Percentiles rank a stretch among this genome's conserved stretches.
phyloP scores from a whole-genome alignment of 257 asterid genomes.

The Leonotis leonurus region DNA sequence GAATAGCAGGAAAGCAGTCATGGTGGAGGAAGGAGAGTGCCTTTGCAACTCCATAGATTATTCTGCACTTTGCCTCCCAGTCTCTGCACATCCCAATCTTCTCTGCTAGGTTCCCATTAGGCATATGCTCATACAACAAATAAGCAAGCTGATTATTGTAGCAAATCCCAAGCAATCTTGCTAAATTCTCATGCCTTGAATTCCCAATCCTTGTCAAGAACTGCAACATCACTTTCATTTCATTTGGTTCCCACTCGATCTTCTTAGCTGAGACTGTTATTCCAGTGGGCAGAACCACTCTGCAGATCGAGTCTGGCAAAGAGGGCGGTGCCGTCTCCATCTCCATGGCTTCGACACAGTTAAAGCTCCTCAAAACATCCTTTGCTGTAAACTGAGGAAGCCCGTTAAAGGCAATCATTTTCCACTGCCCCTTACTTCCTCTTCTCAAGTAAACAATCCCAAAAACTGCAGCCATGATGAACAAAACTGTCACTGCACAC shows the following conservation, averaged over 20 bases:
- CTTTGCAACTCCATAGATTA: constrained; percentile 55
- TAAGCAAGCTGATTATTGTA: constrained; percentile 58
- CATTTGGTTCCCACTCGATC: constrained; percentile 57
- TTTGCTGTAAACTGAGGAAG: constrained; percentile 71
- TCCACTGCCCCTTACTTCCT: constrained; percentile 52
- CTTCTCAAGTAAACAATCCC: constrained; percentile 49
- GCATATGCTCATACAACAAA: constrained; percentile 68
- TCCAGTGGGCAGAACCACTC: constrained; percentile 82
- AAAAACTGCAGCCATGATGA: constrained; percentile 40
- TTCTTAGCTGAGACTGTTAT: constrained; percentile 67
- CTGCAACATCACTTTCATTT: constrained; percentile 31
- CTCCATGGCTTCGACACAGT: constrained; percentile 29
- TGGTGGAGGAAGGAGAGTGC: constrained; percentile 81
- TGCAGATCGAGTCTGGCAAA: constrained; percentile 39
- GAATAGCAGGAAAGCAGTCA: constrained; percentile 68
- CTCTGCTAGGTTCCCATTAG: constrained; percentile 59
- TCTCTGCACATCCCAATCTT: constrained; percentile 43
- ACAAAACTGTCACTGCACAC: constrained; percentile 50
- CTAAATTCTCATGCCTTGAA: constrained; percentile 67
- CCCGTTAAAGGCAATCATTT: constrained; percentile 59
- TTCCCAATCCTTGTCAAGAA: constrained; percentile 53
- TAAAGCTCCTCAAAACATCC: constrained; percentile 73
- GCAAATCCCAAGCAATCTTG: constrained; percentile 69
- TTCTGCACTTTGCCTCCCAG: constrained; percentile 62
- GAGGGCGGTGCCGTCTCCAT: constrained; percentile 10